Conservation (phyloP, 73 alveolate genomes). For the Paraurostyla sp. region DNA sequence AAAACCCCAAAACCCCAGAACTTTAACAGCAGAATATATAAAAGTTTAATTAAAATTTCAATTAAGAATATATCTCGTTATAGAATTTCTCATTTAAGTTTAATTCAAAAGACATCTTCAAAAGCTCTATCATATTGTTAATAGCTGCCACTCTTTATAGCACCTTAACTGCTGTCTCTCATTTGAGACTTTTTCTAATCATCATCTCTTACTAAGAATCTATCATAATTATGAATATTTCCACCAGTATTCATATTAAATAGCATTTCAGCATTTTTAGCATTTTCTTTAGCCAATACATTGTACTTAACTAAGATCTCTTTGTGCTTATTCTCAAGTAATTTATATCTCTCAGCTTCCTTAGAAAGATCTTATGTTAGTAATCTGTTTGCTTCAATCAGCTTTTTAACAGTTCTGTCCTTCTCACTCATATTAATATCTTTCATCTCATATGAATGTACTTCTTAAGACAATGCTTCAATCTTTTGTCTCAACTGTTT, state of each 20-base stretch:
- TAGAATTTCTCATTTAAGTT: neutral
- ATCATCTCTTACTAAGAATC: conserved; percentile 21
- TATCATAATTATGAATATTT: conserved; percentile 11
- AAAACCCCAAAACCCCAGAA: no score
- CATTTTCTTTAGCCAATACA: conserved; percentile 48
- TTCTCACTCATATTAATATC: conserved; percentile 57
- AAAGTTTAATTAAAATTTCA: no score
- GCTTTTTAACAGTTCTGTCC: conserved; percentile 47
- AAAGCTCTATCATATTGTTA: neutral
- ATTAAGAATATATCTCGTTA: no score
- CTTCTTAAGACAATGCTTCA: conserved; percentile 58
- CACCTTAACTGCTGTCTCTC: neutral
- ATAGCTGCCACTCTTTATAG: neutral
- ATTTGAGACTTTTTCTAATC: neutral
- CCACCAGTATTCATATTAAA: conserved; percentile 68
- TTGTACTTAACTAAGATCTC: conserved; percentile 34
- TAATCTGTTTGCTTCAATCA: conserved; percentile 62
- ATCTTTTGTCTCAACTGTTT: conserved; percentile 67
- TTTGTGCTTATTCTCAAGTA: conserved; percentile 63
- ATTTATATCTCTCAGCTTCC: conserved; percentile 30
- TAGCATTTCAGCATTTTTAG: conserved; percentile 44
- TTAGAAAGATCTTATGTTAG: conserved; percentile 66
- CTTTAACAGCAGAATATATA: no score
- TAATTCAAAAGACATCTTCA: conserved; percentile 33
- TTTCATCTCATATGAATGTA: conserved; percentile 63